Evolutionary conservation across 2,329 filamentous ascomycete species (phyloP).

Genomic region (Claviceps pusilla): DNA sequence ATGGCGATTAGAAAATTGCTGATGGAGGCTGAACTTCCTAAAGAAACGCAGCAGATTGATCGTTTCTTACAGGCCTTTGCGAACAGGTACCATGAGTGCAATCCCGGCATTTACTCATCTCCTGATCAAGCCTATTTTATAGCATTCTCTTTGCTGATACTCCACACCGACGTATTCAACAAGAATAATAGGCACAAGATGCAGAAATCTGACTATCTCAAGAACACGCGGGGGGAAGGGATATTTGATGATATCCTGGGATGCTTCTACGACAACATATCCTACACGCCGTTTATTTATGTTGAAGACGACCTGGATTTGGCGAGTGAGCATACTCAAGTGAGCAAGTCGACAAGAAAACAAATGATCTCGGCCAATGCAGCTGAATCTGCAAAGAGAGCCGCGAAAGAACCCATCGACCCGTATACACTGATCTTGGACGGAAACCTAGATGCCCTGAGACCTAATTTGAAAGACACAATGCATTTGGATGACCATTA

Average conservation of each 20-base stretch:
- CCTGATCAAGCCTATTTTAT: slow-evolving; percentile 97
- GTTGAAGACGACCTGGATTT: slow-evolving; percentile 83
- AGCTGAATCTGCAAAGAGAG: slow-evolving; percentile 37
- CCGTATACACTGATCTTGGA: slow-evolving; percentile 92
- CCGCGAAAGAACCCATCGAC: slow-evolving; percentile 73
- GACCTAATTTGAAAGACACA: slow-evolving; percentile 79
- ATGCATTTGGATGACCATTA: slow-evolving; percentile 89
- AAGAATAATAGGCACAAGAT: slow-evolving; percentile 99
- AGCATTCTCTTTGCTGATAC: slow-evolving; percentile 86
- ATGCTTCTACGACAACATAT: slow-evolving; percentile 97
- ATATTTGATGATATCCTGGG: slow-evolving; percentile 88
- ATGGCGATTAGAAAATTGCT: slow-evolving; percentile 92
- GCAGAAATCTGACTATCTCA: slow-evolving; percentile 89
- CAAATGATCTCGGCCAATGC: slow-evolving; percentile 51
- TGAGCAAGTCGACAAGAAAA: slow-evolving; percentile 57
- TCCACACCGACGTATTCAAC: slow-evolving; percentile 99
- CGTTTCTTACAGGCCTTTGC: slow-evolving; percentile 86
- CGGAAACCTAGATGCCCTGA: slow-evolving; percentile 64
- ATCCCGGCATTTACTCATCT: slow-evolving; percentile 82
- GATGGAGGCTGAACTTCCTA: slow-evolving; percentile 91
- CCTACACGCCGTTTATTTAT: slow-evolving; percentile 95
- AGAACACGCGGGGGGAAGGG: slow-evolving; percentile 81
- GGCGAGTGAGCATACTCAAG: slow-evolving; percentile 56
- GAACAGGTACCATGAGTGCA: slow-evolving; percentile 94
- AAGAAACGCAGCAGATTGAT: slow-evolving; percentile 96